These are phyloP conservation scores for Funneliformis caledonium DNA, from an alignment of 371 early-diverging fungal genomes.

Conservation along the genomic window DNA sequence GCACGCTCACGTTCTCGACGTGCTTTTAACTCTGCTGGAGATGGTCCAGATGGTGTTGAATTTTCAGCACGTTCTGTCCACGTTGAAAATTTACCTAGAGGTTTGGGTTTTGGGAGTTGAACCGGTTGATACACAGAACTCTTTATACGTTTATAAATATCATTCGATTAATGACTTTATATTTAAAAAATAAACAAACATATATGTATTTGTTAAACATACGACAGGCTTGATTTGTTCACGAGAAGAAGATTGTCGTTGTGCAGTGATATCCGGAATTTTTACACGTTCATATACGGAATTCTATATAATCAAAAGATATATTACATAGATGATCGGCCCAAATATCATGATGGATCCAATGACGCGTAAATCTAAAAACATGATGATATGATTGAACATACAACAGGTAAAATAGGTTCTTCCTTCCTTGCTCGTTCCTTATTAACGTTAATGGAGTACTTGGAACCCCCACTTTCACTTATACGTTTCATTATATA, in stretches of 20 bases:
- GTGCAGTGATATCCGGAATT: conserved; percentile 66
- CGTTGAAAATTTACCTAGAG: conserved; percentile 53
- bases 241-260: conserved; percentile 61
- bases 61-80: conserved; percentile 42
- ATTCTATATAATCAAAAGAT: conserved; percentile 46
- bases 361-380: too few species aligned
- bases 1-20: conserved; percentile 41
- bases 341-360: neutral
- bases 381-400: conserved; percentile 21
- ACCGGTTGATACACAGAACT: conserved; percentile 52
- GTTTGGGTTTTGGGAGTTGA: conserved; percentile 52
- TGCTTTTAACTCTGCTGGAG: conserved; percentile 43
- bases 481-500: conserved; percentile 85
- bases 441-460: conserved; percentile 72
- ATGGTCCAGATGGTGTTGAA: conserved; percentile 42
- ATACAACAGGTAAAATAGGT: conserved; percentile 59
- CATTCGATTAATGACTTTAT: conserved; percentile 1
- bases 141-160: conserved; percentile 43
- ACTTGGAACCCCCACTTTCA: conserved; percentile 89
- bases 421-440: conserved; percentile 50
- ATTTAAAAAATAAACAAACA: conserved; percentile 11
- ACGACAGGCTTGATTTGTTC: conserved; percentile 30
- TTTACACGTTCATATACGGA: conserved; percentile 70
- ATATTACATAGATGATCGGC: neutral
- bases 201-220: conserved; percentile 37